Evolutionary conservation across 106 monocot genomes (phyloP).

Genomic region (Dactylorhiza incarnata): DNA sequence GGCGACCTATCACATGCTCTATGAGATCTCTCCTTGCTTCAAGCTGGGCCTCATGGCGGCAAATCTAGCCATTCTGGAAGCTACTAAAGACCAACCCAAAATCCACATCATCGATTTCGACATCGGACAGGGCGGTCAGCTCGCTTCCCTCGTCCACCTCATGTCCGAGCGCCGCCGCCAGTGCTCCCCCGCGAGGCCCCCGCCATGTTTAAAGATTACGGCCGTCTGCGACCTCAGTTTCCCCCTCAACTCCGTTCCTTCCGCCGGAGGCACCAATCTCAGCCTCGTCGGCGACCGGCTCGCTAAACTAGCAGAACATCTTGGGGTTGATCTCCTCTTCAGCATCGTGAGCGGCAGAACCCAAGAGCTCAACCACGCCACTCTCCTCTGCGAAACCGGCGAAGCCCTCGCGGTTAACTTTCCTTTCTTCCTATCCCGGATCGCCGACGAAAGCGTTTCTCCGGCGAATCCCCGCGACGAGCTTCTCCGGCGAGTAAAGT

Average conservation of each 20-base stretch:
- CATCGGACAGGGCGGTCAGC: slow-evolving; percentile 44
- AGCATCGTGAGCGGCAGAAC: slow-evolving; percentile 27
- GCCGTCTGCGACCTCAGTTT: slow-evolving; percentile 16
- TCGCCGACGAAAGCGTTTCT: slow-evolving; percentile 86
- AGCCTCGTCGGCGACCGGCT: slow-evolving; percentile 32
- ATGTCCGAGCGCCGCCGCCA: slow-evolving; percentile 21
- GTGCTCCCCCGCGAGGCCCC: background rate
- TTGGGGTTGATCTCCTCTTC: slow-evolving; percentile 42
- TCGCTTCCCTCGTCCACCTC: slow-evolving; percentile 39
- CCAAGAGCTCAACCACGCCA: slow-evolving; percentile 29
- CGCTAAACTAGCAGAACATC: slow-evolving; percentile 23
- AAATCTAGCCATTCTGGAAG: slow-evolving; percentile 59
- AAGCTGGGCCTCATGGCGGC: slow-evolving; percentile 44
- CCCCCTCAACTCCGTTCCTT: slow-evolving; percentile 6
- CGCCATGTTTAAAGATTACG: slow-evolving; percentile 14
- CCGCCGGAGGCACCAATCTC: slow-evolving; percentile 5
- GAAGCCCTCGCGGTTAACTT: slow-evolving; percentile 75
- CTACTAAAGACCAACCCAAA: slow-evolving; percentile 17
- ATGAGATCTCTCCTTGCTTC: slow-evolving; percentile 56
- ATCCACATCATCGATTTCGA: slow-evolving; percentile 81
- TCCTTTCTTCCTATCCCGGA: slow-evolving; percentile 45
- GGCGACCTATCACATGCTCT: slow-evolving; percentile 25
- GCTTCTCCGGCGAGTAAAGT: slow-evolving; percentile 50
- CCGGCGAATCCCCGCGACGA: slow-evolving; percentile 78
- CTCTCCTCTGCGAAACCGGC: slow-evolving; percentile 44